A percentile compares a stretch with the other conserved stretches of the same genome.
Conservation (phyloP, 169 alveolate genomes). For the Plasmodium berghei region DNA sequence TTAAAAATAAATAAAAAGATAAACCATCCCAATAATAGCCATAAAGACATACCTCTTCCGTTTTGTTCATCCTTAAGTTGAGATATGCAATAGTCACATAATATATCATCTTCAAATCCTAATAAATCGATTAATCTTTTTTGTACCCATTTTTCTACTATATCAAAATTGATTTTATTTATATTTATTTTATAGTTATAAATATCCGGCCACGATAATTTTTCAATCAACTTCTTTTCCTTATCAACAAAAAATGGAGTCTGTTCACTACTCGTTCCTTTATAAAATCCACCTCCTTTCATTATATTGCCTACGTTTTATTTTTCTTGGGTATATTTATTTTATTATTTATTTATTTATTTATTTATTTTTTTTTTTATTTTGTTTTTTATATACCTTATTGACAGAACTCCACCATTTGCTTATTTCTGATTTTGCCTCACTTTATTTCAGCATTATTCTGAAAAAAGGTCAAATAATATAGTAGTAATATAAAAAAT, state of each 20-base stretch:
- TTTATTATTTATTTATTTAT: background rate
- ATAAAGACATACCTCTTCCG: slow-evolving; percentile 69
- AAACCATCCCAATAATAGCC: no score
- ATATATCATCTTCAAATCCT: slow-evolving; percentile 87
- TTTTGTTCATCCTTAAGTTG: slow-evolving; percentile 82
- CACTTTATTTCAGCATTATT: background rate
- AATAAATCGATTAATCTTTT: slow-evolving; percentile 84
- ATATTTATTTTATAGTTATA: slow-evolving; percentile 80
- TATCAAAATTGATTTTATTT: slow-evolving; percentile 81
- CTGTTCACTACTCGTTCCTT: slow-evolving; percentile 80
- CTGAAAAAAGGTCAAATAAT: background rate
- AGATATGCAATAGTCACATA: slow-evolving; percentile 83
- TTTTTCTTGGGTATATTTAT: background rate
- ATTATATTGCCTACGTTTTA: background rate
- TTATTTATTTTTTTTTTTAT: no score
- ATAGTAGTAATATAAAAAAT: no score
- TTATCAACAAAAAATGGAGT: slow-evolving; percentile 84
- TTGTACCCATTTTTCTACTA: slow-evolving; percentile 83
- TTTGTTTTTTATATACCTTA: background rate
- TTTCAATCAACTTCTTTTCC: slow-evolving; percentile 84
- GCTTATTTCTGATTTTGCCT: background rate
- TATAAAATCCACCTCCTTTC: slow-evolving; percentile 57
- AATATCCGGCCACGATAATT: slow-evolving; percentile 84
- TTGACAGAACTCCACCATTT: background rate
- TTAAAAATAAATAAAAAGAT: no score